Evolutionary conservation across 176 grass and related monocot species (phyloP).

Genomic region (Aegilops tauschii): DNA sequence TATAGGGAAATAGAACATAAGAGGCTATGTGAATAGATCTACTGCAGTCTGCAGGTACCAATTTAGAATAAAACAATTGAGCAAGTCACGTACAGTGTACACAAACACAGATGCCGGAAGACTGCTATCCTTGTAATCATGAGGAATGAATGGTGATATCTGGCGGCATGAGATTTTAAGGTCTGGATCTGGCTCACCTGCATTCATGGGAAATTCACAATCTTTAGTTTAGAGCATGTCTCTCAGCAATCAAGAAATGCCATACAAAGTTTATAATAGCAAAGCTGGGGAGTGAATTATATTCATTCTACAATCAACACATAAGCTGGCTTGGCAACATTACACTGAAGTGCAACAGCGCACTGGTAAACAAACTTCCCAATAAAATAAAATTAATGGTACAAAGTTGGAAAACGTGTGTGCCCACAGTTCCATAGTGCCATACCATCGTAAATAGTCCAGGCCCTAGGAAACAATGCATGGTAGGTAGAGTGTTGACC

Average conservation of each 20-base stretch:
- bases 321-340: not conserved
- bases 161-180: constrained; percentile 99
- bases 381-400: not conserved
- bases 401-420: not conserved
- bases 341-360: not conserved
- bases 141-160: constrained; percentile 98
- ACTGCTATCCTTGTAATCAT: constrained; percentile 98
- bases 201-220: constrained; percentile 15
- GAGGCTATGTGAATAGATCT: not conserved
- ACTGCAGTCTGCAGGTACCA: not conserved
- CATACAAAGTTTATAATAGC: not conserved
- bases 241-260: not conserved
- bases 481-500: constrained; percentile 98
- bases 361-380: not conserved
- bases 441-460: constrained; percentile 99
- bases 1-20: constrained; percentile 16
- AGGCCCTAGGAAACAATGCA: constrained; percentile 93
- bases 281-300: not conserved
- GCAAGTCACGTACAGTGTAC: constrained; percentile 73
- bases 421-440: not conserved
- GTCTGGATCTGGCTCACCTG: constrained; percentile 97
- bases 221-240: not conserved
- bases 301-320: not conserved
- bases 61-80: not conserved
- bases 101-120: constrained; percentile 96